Base-by-base conservation (phyloP, 148 eudicot species). In the Chenopodium berlandieri region DNA sequence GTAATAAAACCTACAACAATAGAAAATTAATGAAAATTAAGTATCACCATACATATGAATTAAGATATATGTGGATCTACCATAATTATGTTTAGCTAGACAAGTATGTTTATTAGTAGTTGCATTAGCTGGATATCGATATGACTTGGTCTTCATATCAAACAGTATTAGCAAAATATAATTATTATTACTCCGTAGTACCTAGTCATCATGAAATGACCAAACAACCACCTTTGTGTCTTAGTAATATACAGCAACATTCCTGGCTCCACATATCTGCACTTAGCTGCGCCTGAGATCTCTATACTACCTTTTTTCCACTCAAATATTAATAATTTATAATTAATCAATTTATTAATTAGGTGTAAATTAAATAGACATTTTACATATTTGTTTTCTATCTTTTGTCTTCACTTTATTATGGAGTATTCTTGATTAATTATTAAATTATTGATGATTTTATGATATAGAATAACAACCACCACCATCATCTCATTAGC, bases 181-280 rank as follows among this genome's bases (percentile, higher is more conserved):
- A 56, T 56, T 56, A 48, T 3, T 17, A 58, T 34, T 40, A 63
- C n/a, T 27, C 27, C 27, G 27, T 22, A 63, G 27, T 20, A 63
- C 67, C 23, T 63, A 63, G 7, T 25, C 60, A n/a, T 70, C 12
- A 70, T 70, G 47, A 70, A 62, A 60, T 31, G 79, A 62, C 79
- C 47, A 76, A 27, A 40, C 69, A 76, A 52, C 79, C 70, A 76
- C 79, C 60, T 56, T 56, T 56, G 60, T 13, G 17, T 9, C 13
- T 30, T 70, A 37, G 32, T 23, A 9, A 52, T 56, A 2, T 16
- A 34, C 25, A 62, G 70, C 52, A 62, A 34, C 69, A 76, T 76
- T 34, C 68, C 11, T 20, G 79, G 79, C 79, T 76, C 79, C 79
- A 62, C 79, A 76, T 76, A 70, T 70, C 44, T 16, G 47, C 44